Conservation (phyloP, 106 monocot genomes). For the Dendrobium officinale region DNA sequence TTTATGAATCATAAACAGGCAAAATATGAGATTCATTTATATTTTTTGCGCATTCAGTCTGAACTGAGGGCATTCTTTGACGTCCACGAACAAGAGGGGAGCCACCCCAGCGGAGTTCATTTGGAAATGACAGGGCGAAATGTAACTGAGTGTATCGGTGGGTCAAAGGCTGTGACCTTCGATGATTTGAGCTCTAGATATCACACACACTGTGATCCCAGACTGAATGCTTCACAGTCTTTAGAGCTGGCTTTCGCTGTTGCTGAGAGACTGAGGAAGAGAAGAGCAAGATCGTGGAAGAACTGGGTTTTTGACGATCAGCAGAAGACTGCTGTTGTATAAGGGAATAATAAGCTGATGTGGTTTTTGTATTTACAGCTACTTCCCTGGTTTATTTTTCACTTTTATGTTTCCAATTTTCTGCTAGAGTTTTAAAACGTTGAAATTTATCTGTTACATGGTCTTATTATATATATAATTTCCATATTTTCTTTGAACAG, state of each 20-base stretch:
- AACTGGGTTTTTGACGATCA: too few relatives aligned
- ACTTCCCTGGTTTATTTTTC: too few relatives aligned
- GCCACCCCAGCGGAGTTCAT: constrained; percentile 21
- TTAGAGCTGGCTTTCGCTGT: constrained; percentile 10
- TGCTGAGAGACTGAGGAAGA: constrained; percentile 15
- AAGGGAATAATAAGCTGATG: too few relatives aligned
- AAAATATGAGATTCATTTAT: too few relatives aligned
- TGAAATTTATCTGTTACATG: too few relatives aligned
- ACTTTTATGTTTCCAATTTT: too few relatives aligned
- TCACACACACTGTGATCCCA: constrained; percentile 19
- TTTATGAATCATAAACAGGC: not conserved
- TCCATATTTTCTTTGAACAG: too few relatives aligned
- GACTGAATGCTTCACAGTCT: constrained; percentile 15
- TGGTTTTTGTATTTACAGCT: too few relatives aligned
- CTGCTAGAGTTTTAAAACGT: too few relatives aligned
- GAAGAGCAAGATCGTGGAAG: not conserved
- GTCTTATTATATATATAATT: too few relatives aligned
- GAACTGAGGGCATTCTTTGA: constrained; percentile 20
- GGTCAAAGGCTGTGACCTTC: constrained; percentile 7
- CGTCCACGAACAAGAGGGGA: constrained; percentile 16
- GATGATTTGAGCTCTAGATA: constrained; percentile 17
- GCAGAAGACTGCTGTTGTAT: too few relatives aligned
- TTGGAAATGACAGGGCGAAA: constrained; percentile 21
- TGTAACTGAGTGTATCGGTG: constrained; percentile 17
- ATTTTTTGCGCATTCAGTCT: not conserved